Evolutionary conservation across 2,329 filamentous ascomycete genomes (phyloP), one percentile per base, ranked within the genome.

Genomic region (Lasiodiplodia sp.): DNA sequence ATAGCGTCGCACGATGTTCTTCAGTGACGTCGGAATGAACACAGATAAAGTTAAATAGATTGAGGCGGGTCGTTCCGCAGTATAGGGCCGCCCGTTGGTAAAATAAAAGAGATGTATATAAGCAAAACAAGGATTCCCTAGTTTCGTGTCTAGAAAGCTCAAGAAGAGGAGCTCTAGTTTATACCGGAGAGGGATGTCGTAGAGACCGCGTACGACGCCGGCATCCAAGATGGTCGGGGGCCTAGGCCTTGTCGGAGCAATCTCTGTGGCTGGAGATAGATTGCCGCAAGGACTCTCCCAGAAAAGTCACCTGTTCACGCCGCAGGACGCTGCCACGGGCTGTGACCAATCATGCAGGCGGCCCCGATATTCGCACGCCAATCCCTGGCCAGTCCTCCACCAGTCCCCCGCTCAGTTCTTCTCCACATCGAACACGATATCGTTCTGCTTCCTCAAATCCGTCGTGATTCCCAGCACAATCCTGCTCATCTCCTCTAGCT

Each of bases 361-460:
- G 31, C 31, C 31, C 31, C 31, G 31, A 34, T 34, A 34, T 34
- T 34, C 31, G 31, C 31, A 34, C 31, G 31, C 8, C 31, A 34
- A 18, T 4, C 40, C 40, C 4, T n/a, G 11, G 34, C 37, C 34
- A 37, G 38, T 6, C 23, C 23, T 11, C 38, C 4, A 25, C 8
- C 38, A 47, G n/a, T 25, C n/a, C 57, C 28, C 37, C 14, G 7
- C 25, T 25, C n/a, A 57, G 23, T 69, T 44, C 69, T 74, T 75
- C 68, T 80, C 79, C 44, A 77, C 78, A 28, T 74, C 77, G 74
- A 82, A 85, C 28, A 81, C 66, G 52, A 85, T 75, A 2, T 80
- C 80, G 73, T 81, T 82, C 58, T 82, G 79, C 73, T 75, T 76
- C 72, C 83, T 80, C 70, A 82, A 75, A 70, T 81, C 80, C 69